These are phyloP conservation scores for Rhizopogon vesiculosus DNA, from an alignment of 768 basidiomycete species.

Conservation along the genomic window DNA sequence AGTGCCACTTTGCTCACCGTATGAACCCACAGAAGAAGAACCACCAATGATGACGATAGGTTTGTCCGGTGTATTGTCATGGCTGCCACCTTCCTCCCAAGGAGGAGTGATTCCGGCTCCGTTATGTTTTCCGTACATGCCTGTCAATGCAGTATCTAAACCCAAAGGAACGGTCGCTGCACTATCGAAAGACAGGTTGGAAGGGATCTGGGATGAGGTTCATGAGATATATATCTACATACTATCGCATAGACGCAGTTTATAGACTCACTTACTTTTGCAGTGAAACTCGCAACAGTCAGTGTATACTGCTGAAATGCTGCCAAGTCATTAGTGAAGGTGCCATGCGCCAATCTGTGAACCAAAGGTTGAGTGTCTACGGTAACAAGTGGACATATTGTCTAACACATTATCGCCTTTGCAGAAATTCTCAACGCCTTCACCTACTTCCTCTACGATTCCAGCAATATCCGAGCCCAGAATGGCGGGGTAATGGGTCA, in stretches of 20 bases:
- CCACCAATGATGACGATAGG: slow-evolving; percentile 48
- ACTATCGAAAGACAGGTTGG: slow-evolving; percentile 37
- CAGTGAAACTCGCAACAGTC: slow-evolving; percentile 24
- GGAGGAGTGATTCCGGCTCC: slow-evolving; percentile 37
- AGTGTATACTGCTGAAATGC: slow-evolving; percentile 39
- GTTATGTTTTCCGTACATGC: slow-evolving; percentile 36
- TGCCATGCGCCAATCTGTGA: slow-evolving; percentile 26
- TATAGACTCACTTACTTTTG: slow-evolving; percentile 27
- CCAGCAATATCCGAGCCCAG: slow-evolving; percentile 35
- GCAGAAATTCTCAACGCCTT: slow-evolving; percentile 28
- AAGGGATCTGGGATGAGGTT: slow-evolving; percentile 33
- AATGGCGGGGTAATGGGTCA: slow-evolving; percentile 31
- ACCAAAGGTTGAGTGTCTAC: slow-evolving; percentile 14
- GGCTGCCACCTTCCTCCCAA: slow-evolving; percentile 25
- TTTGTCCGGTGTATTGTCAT: slow-evolving; percentile 32
- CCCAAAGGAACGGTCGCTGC: slow-evolving; percentile 44
- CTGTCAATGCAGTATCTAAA: slow-evolving; percentile 41
- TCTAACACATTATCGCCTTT: slow-evolving; percentile 38
- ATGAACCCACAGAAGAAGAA: slow-evolving; percentile 42
- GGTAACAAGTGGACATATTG: background rate
- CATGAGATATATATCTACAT: no score
- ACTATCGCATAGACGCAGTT: no score
- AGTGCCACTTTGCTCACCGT: slow-evolving; percentile 24
- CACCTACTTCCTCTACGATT: slow-evolving; percentile 34
- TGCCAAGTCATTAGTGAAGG: slow-evolving; percentile 21